Evolutionary conservation across 176 grass and related monocot species (phyloP), one percentile per base, ranked within the genome.

Genomic region (Carex pumila): DNA sequence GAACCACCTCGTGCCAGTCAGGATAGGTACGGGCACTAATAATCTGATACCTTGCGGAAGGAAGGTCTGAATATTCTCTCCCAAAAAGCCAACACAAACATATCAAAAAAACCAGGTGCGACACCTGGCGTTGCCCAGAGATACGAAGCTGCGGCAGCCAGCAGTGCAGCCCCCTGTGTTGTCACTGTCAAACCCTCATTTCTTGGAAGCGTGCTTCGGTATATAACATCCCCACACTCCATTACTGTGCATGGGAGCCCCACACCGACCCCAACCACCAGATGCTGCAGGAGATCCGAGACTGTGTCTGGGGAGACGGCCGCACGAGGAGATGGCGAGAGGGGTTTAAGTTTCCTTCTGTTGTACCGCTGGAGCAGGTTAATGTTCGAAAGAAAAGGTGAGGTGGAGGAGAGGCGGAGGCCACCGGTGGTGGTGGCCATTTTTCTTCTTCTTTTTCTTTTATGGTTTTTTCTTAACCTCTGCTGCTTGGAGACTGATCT

Each of bases 161-260:
- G 85, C 54, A 99, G 93, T 52, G 89, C 85, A 19, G 77, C 69
- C 25, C 96, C 93, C 4, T 91, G 93, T 34, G 85, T 80, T 0
- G 96, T 99, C 85, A 99, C 59, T 34, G 88, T 95, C 85, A 99
- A 89, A 19, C 93, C 93, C 7, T 93, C 87, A 56, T 87, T 88
- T 61, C 79, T 91, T 14, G 96, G 96, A 12, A 99, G 93, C 61
- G 96, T 99, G 85, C 96, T 99, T 61, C 93, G 91, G 89, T 99
- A 99, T 85, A 99, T 99, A 84, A 95, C 89, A 87, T 99, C 96
- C 41, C 96, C 96, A 86, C 93, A 99, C 47, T 90, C 71, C 96
- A 99, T 99, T 15, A 99, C 96, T 81, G 96, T 99, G 88, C 96
- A 99, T 47, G 96, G 96, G 1, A 99, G 93, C 65, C 96, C 96